These are phyloP conservation scores for Phytophthora chlamydospora DNA, from an alignment of 352 stramenopile genomes.

Conservation along the genomic window DNA sequence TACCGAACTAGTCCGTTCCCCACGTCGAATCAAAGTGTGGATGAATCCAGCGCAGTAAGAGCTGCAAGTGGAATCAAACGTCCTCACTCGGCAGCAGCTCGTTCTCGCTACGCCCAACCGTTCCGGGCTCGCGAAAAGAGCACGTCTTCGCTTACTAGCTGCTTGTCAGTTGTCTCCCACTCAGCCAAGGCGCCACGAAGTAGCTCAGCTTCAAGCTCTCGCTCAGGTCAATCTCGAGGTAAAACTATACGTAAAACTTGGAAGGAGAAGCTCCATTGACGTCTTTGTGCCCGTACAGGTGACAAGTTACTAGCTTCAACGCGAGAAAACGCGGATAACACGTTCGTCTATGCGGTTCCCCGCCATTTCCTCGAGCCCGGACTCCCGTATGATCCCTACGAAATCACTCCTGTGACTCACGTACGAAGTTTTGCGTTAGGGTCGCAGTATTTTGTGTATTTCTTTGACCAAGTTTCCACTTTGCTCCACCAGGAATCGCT, in stretches of 20 bases:
- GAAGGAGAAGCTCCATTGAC: background rate
- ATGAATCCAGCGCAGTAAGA: background rate
- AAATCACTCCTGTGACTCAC: slow-evolving; percentile 65
- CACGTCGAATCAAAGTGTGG: slow-evolving; percentile 8
- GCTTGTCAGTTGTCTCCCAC: slow-evolving; percentile 20
- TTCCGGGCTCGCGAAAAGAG: slow-evolving; percentile 26
- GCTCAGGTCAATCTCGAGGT: slow-evolving; percentile 24
- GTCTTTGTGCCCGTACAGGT: slow-evolving; percentile 5
- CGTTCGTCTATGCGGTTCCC: slow-evolving; percentile 74
- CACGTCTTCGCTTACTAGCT: slow-evolving; percentile 15
- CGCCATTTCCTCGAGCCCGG: slow-evolving; percentile 54
- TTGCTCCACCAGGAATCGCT: slow-evolving; percentile 20
- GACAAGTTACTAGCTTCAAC: slow-evolving; percentile 26
- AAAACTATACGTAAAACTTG: background rate
- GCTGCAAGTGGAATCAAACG: slow-evolving; percentile 20
- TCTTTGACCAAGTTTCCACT: slow-evolving; percentile 1
- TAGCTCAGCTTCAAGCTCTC: slow-evolving; percentile 13
- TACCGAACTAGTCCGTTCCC: background rate
- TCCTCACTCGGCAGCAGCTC: slow-evolving; percentile 34
- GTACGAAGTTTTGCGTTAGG: slow-evolving; percentile 27
- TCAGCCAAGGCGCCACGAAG: slow-evolving; percentile 13
- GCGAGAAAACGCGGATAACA: slow-evolving; percentile 34
- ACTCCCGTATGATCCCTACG: slow-evolving; percentile 68
- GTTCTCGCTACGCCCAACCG: slow-evolving; percentile 9
- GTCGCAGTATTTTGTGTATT: background rate